Percentiles rank a stretch among this genome's conserved stretches.
phyloP scores from a whole-genome alignment of 208 protist genomes.

The Jaenimonas drosophilae region DNA sequence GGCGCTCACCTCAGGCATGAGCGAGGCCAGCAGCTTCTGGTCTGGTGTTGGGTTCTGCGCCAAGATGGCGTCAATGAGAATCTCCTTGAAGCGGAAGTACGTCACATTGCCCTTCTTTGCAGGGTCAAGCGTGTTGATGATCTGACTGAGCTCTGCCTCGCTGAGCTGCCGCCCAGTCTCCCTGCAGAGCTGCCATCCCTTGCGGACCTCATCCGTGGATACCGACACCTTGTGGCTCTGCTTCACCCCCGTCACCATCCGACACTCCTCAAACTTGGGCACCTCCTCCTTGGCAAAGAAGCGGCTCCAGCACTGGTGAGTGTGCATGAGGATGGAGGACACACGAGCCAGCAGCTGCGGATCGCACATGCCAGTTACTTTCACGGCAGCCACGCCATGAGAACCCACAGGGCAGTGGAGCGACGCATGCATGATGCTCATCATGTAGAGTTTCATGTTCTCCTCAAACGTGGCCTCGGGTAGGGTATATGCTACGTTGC shows the following conservation, averaged over 20 bases:
- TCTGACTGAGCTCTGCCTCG: constrained; percentile 36
- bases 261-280: constrained; percentile 79
- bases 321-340: constrained; percentile 78
- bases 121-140: constrained; percentile 53
- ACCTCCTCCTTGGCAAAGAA: constrained; percentile 65
- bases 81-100: constrained; percentile 84
- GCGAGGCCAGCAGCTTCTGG: constrained; percentile 42
- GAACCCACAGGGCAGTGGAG: constrained; percentile 48
- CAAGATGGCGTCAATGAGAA: constrained; percentile 69
- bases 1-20: constrained; percentile 55
- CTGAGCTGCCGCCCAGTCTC: constrained; percentile 16
- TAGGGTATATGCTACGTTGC: constrained; percentile 54
- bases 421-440: constrained; percentile 82
- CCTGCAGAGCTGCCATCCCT: constrained; percentile 29
- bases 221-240: constrained; percentile 54
- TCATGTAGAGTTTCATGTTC: constrained; percentile 90
- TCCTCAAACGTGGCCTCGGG: constrained; percentile 69
- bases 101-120: constrained; percentile 64
- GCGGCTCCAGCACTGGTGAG: constrained; percentile 72
- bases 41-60: constrained; percentile 37
- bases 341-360: constrained; percentile 86
- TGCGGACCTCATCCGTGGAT: constrained; percentile 50
- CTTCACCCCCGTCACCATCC: constrained; percentile 64
- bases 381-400: constrained; percentile 77
- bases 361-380: constrained; percentile 90